Evolutionary conservation across 441 rosid species (phyloP).

Genomic region (California macrophylla): DNA sequence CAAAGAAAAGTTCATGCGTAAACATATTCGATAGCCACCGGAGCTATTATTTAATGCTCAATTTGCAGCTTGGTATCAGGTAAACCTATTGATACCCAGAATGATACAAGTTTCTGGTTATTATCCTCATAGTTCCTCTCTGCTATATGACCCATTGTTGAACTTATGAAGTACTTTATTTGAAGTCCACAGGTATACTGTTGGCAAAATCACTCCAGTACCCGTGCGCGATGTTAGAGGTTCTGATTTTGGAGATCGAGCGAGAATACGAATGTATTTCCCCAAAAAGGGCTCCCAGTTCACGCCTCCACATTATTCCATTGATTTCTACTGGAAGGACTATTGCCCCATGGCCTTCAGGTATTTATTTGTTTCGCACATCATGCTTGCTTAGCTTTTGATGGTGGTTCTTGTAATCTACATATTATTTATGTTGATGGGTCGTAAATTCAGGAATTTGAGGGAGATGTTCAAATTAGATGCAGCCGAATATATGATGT

Average conservation of each 20-base stretch:
- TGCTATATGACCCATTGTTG: no score
- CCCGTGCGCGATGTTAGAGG: slow-evolving; percentile 76
- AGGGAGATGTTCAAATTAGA: slow-evolving; percentile 95
- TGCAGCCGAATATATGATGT: slow-evolving; percentile 99
- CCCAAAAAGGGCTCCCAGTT: slow-evolving; percentile 78
- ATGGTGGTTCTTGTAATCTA: neutral
- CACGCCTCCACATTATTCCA: slow-evolving; percentile 78
- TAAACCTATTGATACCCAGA: slow-evolving; percentile 19
- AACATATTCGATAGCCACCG: slow-evolving; percentile 21
- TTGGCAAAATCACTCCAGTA: slow-evolving; percentile 90
- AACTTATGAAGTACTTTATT: slow-evolving; percentile 21
- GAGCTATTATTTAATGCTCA: slow-evolving; percentile 72
- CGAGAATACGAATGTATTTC: slow-evolving; percentile 84
- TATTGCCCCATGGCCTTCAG: slow-evolving; percentile 99
- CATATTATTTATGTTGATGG: neutral
- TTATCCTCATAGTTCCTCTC: no score
- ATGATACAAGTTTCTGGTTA: no score
- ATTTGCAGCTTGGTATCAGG: slow-evolving; percentile 96
- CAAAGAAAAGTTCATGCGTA: slow-evolving; percentile 26
- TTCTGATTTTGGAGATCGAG: slow-evolving; percentile 81
- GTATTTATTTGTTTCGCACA: slow-evolving; percentile 55
- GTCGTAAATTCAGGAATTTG: slow-evolving; percentile 44
- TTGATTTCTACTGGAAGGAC: slow-evolving; percentile 90
- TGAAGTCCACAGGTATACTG: slow-evolving; percentile 78
- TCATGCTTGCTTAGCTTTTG: slow-evolving; percentile 49